Conservation (phyloP, 2,329 filamentous ascomycete genomes). For the Dactylellina sp. region DNA sequence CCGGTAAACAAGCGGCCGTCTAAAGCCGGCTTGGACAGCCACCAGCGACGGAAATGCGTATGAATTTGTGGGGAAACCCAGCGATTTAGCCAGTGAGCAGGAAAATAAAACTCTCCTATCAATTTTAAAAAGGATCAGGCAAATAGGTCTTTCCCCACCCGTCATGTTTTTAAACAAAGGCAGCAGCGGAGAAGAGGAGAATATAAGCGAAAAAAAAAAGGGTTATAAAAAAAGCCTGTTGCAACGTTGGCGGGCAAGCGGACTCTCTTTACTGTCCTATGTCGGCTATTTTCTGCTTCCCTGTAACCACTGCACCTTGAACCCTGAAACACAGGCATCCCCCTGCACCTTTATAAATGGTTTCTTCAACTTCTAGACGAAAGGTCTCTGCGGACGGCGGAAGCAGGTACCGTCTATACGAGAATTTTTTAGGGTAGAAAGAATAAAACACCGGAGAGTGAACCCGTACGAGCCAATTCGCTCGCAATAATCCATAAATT, state of each 20-base stretch:
- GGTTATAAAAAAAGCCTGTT: conserved; percentile 44
- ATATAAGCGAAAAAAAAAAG: conserved; percentile 45
- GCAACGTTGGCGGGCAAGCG: conserved; percentile 40
- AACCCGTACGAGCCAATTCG: conserved; percentile 35
- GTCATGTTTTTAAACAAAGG: conserved; percentile 30
- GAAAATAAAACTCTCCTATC: conserved; percentile 40
- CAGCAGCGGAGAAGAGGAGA: conserved; percentile 43
- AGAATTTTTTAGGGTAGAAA: conserved; percentile 31
- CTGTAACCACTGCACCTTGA: conserved; percentile 48
- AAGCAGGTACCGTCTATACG: conserved; percentile 56
- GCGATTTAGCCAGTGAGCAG: conserved; percentile 37
- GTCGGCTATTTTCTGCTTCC: conserved; percentile 52
- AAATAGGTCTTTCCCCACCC: conserved; percentile 35
- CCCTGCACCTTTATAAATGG: conserved; percentile 28
- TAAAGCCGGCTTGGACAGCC: conserved; percentile 1
- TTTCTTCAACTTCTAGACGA: conserved; percentile 26
- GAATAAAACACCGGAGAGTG: conserved; percentile 29
- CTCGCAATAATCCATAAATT: background rate
- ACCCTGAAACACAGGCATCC: conserved; percentile 30
- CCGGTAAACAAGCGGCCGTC: background rate
- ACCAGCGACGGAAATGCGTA: background rate
- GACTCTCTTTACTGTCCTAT: conserved; percentile 25
- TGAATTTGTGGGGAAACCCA: conserved; percentile 38
- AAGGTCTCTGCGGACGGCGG: conserved; percentile 33
- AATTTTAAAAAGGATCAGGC: conserved; percentile 51